These are phyloP conservation scores for Euphorbia peplus DNA, from an alignment of 345 rosid species.

Conservation along the genomic window DNA sequence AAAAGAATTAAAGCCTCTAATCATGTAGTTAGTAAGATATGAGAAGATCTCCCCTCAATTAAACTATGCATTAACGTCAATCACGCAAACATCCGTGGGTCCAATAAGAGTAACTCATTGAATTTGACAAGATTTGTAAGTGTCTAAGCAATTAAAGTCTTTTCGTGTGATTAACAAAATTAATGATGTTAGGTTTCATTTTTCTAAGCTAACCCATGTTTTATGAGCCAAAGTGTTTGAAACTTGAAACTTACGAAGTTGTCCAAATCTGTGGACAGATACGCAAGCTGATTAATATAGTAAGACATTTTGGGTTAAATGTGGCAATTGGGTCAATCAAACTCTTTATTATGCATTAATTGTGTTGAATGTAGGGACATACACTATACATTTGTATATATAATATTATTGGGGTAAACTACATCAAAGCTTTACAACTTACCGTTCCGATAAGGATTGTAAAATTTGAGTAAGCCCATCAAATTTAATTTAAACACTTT, in stretches of 20 bases:
- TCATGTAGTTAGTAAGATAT: conserved; percentile 66
- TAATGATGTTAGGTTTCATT: conserved; percentile 22
- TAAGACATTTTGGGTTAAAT: not conserved
- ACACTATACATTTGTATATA: too few relatives aligned
- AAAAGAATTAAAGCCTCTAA: conserved; percentile 8
- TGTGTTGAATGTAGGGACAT: too few relatives aligned
- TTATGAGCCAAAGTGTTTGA: conserved; percentile 19
- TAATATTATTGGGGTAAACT: too few relatives aligned
- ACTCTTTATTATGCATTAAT: too few relatives aligned
- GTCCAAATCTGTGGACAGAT: conserved; percentile 11
- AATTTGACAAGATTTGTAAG: not conserved
- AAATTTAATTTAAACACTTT: too few relatives aligned
- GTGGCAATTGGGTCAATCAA: not conserved
- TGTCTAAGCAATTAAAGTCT: too few relatives aligned
- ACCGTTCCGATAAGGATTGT: too few relatives aligned
- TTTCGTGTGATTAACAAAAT: not conserved
- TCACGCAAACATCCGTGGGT: conserved; percentile 58
- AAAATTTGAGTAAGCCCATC: too few relatives aligned
- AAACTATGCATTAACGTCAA: conserved; percentile 65
- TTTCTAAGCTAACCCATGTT: conserved; percentile 23
- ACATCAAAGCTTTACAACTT: too few relatives aligned
- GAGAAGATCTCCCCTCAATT: conserved; percentile 48
- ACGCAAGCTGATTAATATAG: not conserved
- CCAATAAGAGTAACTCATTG: not conserved
- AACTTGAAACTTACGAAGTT: not conserved